phyloP scores from a whole-genome alignment of 768 basidiomycete species.

The Gymnopilus dilepis region DNA sequence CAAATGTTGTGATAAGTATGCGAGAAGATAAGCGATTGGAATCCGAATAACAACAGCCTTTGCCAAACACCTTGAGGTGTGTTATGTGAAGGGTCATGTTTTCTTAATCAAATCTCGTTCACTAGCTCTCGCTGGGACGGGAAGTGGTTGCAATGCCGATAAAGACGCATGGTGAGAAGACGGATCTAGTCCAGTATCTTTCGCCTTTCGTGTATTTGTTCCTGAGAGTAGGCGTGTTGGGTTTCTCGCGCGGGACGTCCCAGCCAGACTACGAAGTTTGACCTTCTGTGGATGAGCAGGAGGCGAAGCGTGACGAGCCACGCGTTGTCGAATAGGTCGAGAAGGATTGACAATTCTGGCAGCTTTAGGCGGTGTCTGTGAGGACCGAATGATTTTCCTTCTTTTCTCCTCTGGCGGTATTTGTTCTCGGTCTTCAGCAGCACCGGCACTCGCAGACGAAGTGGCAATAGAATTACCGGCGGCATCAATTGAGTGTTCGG shows the following conservation, averaged over 20 bases:
- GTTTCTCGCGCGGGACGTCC: neutral
- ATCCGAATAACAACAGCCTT: neutral
- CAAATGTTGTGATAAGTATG: conserved; percentile 13
- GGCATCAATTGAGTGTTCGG: conserved; percentile 3
- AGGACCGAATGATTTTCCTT: conserved; percentile 34
- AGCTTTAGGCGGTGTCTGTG: conserved; percentile 1
- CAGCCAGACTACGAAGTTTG: neutral
- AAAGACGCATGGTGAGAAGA: conserved; percentile 7
- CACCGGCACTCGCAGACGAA: conserved; percentile 2
- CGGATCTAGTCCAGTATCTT: conserved; percentile 14
- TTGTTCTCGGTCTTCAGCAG: conserved; percentile 26
- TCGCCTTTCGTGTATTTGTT: conserved; percentile 3
- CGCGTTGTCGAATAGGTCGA: conserved; percentile 17
- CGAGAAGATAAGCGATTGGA: neutral
- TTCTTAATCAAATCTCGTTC: neutral
- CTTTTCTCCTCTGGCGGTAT: conserved; percentile 36
- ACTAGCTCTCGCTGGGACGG: neutral
- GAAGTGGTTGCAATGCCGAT: conserved; percentile 7
- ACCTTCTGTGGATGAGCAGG: conserved; percentile 12
- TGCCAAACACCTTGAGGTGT: neutral
- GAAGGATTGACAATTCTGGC: conserved; percentile 8
- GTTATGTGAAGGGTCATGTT: neutral
- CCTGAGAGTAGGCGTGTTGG: conserved; percentile 11
- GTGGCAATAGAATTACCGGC: conserved; percentile 14
- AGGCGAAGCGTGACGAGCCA: conserved; percentile 18